Evolutionary conservation across 1,284 basidiomycete species (phyloP), one percentile per base, ranked within the genome.

Genomic region (Agaricales sp.): DNA sequence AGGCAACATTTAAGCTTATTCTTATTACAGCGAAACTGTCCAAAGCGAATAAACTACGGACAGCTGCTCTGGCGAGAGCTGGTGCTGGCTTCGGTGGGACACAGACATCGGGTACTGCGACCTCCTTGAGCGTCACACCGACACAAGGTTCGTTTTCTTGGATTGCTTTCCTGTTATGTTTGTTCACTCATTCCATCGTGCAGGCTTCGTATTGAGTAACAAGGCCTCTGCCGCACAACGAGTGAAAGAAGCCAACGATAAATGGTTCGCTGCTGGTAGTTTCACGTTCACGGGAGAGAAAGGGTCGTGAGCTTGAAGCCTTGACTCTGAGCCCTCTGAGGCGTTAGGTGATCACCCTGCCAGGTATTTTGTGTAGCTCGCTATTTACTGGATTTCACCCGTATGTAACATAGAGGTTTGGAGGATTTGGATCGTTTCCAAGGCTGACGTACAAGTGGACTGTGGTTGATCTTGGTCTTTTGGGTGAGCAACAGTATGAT

Each of bases 1-100:
- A 46, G 50, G 22, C 21, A 25, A 50, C 20, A 43, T 50, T 53
- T 6, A 57, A n/a, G 21, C 38, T 22, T 45, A 46, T 47, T 37
- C 30, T 43, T 43, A 54, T 37, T 57, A 43, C 60, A 92, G 95
- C 93, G 38, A 97, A 97, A 72, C 72, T 99, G 67, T 95, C 92
- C n/a, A 94, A 97, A 68, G 80, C 84, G 43, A 97, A 97, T 69
- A 93, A 92, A 63, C 74, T 94, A 49, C 82, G 95, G 21, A 92
- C 90, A 0, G 87, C 89, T 48, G 74, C 87, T 22, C 75, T 94
- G 52, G 82, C 87, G 45, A 75, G 87, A 48, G 78, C 83, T 14
- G 44, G 44, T 26, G 44, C 44, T 13, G 44, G 44, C 4, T n/a
- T 68, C 14, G 64, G 73, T 65, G 64, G 69, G 24, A 67, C 78